phyloP scores from a whole-genome alignment of 768 basidiomycete genomes.

The Kwoniella dendrophila region DNA sequence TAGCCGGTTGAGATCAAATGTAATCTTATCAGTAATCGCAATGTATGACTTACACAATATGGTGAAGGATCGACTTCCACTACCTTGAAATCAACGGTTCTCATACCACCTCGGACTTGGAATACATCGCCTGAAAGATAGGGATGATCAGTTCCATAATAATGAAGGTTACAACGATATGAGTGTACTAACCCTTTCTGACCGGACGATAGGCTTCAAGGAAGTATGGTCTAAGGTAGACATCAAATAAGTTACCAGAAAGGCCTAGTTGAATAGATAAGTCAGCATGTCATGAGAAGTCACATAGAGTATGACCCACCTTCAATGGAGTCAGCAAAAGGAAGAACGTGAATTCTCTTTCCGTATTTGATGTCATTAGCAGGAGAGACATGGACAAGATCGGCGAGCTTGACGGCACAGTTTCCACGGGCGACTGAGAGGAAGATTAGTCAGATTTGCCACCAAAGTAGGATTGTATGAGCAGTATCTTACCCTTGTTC shows the following conservation, averaged over 20 bases:
- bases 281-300: slow-evolving; percentile 3
- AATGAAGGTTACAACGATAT: slow-evolving; percentile 2
- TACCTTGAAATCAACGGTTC: slow-evolving; percentile 98
- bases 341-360: slow-evolving; percentile 89
- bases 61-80: slow-evolving; percentile 97
- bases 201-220: slow-evolving; percentile 70
- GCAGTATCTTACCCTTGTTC: slow-evolving; percentile 71
- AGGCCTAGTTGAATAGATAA: slow-evolving; percentile 58
- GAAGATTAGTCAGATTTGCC: no score
- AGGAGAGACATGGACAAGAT: slow-evolving; percentile 92
- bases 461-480: background rate
- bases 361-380: slow-evolving; percentile 99
- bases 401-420: slow-evolving; percentile 93
- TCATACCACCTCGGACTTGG: slow-evolving; percentile 97
- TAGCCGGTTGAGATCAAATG: background rate
- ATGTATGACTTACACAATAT: slow-evolving; percentile 64
- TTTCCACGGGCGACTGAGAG: slow-evolving; percentile 90
- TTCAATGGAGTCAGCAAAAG: slow-evolving; percentile 98
- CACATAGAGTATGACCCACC: slow-evolving; percentile 58
- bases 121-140: slow-evolving; percentile 96
- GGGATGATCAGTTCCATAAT: slow-evolving; percentile 65
- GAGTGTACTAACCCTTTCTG: slow-evolving; percentile 39
- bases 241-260: slow-evolving; percentile 97
- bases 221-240: slow-evolving; percentile 98
- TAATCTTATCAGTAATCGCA: background rate